Evolutionary conservation across 1,139 yeast species (phyloP), one percentile per base, ranked within the genome.

Genomic region (Scheffersomyces illinoinensis): DNA sequence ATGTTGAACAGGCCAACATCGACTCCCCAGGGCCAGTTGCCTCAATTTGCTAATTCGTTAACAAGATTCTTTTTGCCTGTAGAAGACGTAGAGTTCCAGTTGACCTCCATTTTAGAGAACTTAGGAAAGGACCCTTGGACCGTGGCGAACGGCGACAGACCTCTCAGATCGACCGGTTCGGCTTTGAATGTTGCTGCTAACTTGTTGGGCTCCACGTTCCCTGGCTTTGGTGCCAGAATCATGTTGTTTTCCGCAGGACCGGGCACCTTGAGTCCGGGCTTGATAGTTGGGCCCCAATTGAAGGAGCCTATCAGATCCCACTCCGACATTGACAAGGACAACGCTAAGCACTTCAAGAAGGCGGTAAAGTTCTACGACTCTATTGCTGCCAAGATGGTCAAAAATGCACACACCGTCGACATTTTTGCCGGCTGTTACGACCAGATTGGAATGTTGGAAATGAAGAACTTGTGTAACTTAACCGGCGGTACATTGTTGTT

Each of bases 281-380:
- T 92, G 77, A 93, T 95, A 68, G 99, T 95, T 50, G 92, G 96
- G 53, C 87, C 90, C 47, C 96, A 93, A 73, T 84, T 95, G 72
- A 91, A 91, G 73, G 99, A 95, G 76, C 97, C 99, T 58, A 90
- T 96, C 67, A 87, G 99, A 81, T 93, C 98, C 5, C 99, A 95
- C 75, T 93, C 92, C 65, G 99, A 95, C 73, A 91, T 95, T 66
- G 97, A 91, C 71, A 86, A 91, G 64, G 97, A 93, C 68, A 77
- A 74, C 63, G 97, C 98, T 58, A 90, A 90, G 74, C 98, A 95
- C 76, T 91, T 89, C 79, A 91, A 93, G 73, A 91, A 92, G 75
- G 97, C 99, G 2, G 84, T 83, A 68, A 90, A 92, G 75, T 93
- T 87, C 71, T 96, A 93, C 76, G 96, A 91, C 64, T 81, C 83